Percentiles rank a stretch among this genome's conserved stretches.
Evolutionary conservation across 306 rosid genomes (phyloP).

Genomic region (Comarum palustre): DNA sequence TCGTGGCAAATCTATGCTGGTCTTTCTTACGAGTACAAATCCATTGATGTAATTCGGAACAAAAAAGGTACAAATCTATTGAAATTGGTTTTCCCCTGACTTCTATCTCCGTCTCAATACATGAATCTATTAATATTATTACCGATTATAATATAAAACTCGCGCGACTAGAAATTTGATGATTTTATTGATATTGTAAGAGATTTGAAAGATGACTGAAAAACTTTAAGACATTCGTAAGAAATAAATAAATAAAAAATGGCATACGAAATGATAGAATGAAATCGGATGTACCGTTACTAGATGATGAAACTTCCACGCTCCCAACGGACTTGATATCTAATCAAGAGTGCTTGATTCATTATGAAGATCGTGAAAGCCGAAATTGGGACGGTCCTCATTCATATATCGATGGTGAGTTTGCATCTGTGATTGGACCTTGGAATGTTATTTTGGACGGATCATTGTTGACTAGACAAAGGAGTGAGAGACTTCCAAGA

Average conservation of each 20-base stretch:
- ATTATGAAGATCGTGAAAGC: neutral
- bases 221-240: too few species aligned
- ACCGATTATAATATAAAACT: neutral
- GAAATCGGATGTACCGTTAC: neutral
- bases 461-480: slow-evolving; percentile 12
- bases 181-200: too few species aligned
- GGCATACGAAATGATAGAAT: neutral
- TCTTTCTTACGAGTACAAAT: neutral
- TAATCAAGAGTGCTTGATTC: neutral
- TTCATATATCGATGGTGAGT: neutral
- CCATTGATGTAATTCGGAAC: too few species aligned
- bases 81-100: neutral
- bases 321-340: neutral
- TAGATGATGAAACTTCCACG: neutral
- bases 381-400: neutral
- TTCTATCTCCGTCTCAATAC: neutral
- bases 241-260: too few species aligned
- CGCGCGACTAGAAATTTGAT: too few species aligned
- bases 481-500: neutral
- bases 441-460: slow-evolving; percentile 8
- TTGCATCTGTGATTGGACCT: neutral
- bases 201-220: too few species aligned
- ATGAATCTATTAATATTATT: neutral
- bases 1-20: neutral
- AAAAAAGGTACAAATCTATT: too few species aligned